Evolutionary conservation across 768 basidiomycete genomes (phyloP), one percentile per base, ranked within the genome.

Genomic region (Tylopilus subfusipes): DNA sequence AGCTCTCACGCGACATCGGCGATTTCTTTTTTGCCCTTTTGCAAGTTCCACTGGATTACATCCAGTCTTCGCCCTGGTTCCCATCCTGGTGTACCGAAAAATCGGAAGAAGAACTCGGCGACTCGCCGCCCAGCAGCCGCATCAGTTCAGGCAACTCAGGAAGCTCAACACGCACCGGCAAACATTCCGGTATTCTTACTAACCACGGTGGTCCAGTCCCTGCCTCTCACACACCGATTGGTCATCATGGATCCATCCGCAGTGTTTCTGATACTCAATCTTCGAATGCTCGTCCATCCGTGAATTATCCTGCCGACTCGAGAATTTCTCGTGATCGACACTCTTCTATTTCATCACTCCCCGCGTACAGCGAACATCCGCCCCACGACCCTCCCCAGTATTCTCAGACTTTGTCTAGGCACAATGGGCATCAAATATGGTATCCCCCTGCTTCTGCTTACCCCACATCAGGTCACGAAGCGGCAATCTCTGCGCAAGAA

Each of bases 1-100:
- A 89, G 50, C 56, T 87, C 24, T 69, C 76, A 34, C 77, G 81
- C 48, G 81, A 84, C 68, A 61, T 84, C 42, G 85, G 86, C 21
- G 90, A 92, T 66, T 74, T 89, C 46, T 45, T 84, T 34, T 70
- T 81, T 10, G 56, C 79, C 22, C 63, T 75, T 42, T 63, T 68
- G 21, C 69, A 73, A 52, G 67, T 79, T n/a, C 77, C 79, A 3
- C 44, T 74, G 51, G 68, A 74, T 50, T 63, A 70, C 45, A 60
- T 75, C 21, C 54, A 67, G 27, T 71, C 68, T 0, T 69, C 64
- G 42, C 71, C 72, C 57, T 65, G 66, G 52, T 60, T 64, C 27
- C 58, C 67, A 55, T 52, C 42, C 36, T 62, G 61, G 68, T 59
- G 42, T 22, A 53, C 50, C 12, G 56, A 42, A 45, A 57, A 64